phyloP scores from a whole-genome alignment of 2,329 filamentous ascomycete species.

The Pseudogymnoascus sp. region DNA sequence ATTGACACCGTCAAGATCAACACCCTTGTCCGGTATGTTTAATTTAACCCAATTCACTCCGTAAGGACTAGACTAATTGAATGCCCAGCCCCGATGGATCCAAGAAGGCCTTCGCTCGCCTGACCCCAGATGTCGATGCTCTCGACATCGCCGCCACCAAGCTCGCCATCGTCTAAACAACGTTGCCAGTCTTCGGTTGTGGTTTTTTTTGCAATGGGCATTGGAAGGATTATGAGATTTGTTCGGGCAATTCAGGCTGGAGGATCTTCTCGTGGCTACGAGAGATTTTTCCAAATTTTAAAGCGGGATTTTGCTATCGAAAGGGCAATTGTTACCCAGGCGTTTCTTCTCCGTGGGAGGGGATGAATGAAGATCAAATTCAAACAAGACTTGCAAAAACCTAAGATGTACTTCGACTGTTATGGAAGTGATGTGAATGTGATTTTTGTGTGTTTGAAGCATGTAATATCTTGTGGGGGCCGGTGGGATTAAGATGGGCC shows the following conservation, averaged over 20 bases:
- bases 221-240: conserved; percentile 18
- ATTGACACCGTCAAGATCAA: conserved; percentile 99
- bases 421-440: not conserved
- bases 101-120: conserved; percentile 97
- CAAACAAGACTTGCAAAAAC: conserved; percentile 5
- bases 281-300: not conserved
- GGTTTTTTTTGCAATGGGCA: conserved; percentile 32
- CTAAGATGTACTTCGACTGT: not conserved
- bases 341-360: not conserved
- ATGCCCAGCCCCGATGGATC: conserved; percentile 72
- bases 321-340: conserved; percentile 4
- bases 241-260: conserved; percentile 4
- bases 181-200: conserved; percentile 35
- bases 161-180: conserved; percentile 85
- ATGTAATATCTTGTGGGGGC: no score
- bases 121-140: conserved; percentile 94
- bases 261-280: conserved; percentile 1
- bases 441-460: not conserved
- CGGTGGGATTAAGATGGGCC: conserved; percentile 17
- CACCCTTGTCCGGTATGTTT: conserved; percentile 84
- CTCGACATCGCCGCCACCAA: conserved; percentile 99
- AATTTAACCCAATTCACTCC: not conserved
- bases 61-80: conserved; percentile 15
- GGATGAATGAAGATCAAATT: conserved; percentile 9
- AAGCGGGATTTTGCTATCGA: conserved; percentile 1